Evolutionary conservation across 2,329 filamentous ascomycete genomes (phyloP).

Genomic region (Phoma sp.): DNA sequence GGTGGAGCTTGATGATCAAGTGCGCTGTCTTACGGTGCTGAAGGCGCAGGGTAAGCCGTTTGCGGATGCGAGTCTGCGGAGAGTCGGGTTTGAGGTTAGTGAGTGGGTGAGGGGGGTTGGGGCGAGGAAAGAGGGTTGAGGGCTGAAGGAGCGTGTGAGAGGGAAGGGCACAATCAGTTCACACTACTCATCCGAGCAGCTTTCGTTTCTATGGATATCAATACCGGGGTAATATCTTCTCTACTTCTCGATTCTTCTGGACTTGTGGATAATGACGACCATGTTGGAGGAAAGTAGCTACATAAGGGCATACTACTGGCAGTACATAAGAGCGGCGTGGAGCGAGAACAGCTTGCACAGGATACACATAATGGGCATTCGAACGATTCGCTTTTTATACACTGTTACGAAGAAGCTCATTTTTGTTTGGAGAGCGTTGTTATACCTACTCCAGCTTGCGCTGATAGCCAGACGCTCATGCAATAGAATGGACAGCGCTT

Average conservation of each 20-base stretch:
- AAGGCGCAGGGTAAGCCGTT: slow-evolving; percentile 44
- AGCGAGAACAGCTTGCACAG: no score
- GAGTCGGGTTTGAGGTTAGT: slow-evolving; percentile 84
- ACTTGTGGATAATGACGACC: background rate
- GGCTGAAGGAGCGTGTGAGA: background rate
- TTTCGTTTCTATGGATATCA: no score
- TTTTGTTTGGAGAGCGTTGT: no score
- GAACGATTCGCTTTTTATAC: no score
- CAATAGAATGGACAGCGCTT: no score
- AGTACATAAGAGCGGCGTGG: background rate
- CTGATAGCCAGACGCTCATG: no score
- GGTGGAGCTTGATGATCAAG: slow-evolving; percentile 51
- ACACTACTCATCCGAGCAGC: no score
- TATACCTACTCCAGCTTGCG: no score
- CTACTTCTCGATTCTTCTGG: background rate
- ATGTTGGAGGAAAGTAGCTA: background rate
- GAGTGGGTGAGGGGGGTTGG: slow-evolving; percentile 69
- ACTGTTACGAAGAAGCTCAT: no score
- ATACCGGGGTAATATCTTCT: no score
- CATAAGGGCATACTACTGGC: background rate
- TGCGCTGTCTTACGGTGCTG: slow-evolving; percentile 48
- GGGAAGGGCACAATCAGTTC: no score
- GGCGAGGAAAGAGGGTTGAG: slow-evolving; percentile 8
- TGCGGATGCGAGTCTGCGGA: slow-evolving; percentile 64
- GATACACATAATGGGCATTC: no score